Conservation (phyloP, 306 rosid genomes). For the Vicia faba region DNA sequence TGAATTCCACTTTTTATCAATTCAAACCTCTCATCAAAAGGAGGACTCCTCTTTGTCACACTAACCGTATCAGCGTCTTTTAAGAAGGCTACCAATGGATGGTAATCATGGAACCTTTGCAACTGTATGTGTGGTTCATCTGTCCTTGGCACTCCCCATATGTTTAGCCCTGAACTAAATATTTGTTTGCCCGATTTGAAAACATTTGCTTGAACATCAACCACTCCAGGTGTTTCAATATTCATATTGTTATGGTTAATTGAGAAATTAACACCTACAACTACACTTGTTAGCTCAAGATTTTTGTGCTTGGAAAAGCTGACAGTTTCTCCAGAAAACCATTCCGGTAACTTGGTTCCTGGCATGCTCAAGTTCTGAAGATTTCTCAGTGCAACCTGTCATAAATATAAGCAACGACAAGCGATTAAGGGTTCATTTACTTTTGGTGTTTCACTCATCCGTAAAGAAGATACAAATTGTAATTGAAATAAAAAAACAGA, state of each 20-base stretch:
- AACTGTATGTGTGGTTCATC: constrained; percentile 54
- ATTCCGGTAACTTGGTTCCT: constrained; percentile 59
- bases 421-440: neutral
- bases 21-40: constrained; percentile 48
- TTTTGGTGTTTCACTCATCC: no score
- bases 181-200: constrained; percentile 38
- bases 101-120: constrained; percentile 41
- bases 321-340: constrained; percentile 54
- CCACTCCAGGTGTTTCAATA: constrained; percentile 28
- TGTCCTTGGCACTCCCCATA: constrained; percentile 56
- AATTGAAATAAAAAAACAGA: neutral
- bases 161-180: constrained; percentile 31
- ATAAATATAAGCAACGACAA: neutral
- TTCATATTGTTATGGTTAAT: constrained; percentile 40
- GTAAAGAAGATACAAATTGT: neutral
- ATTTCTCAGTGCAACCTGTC: constrained; percentile 62
- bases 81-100: constrained; percentile 42
- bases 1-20: constrained; percentile 53
- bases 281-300: constrained; percentile 45
- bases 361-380: constrained; percentile 59
- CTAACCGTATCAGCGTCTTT: constrained; percentile 46
- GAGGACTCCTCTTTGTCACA: constrained; percentile 43
- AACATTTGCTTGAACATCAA: constrained; percentile 51
- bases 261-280: constrained; percentile 52
- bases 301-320: constrained; percentile 48